Conservation (phyloP, 2,329 filamentous ascomycete genomes). For the Calonectria pauciramosa region DNA sequence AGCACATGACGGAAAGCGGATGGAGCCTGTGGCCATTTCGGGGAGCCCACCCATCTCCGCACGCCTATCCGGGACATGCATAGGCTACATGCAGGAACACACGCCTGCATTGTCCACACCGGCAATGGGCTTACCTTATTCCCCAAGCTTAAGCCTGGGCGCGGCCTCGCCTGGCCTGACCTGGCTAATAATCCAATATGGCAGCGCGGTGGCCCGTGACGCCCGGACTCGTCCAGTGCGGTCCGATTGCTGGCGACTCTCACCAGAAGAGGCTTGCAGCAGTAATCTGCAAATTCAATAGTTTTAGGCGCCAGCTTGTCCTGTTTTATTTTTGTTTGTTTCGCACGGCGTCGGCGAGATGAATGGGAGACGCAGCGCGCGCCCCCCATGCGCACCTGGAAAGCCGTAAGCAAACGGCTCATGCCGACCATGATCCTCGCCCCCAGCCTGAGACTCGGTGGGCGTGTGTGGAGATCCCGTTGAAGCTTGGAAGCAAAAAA, state of each 20-base stretch:
- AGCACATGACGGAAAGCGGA: background rate
- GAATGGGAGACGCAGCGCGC: background rate
- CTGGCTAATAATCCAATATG: background rate
- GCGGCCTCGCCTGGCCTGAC: background rate
- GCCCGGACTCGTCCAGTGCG: conserved; percentile 1
- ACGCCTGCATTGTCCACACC: background rate
- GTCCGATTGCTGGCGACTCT: background rate
- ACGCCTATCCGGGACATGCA: conserved; percentile 7
- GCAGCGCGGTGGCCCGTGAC: background rate
- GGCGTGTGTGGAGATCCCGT: background rate
- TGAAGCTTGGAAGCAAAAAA: conserved; percentile 9
- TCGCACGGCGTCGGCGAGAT: background rate
- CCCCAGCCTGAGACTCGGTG: conserved; percentile 5
- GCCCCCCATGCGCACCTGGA: background rate
- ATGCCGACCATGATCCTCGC: background rate
- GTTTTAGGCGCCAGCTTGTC: background rate
- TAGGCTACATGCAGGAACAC: conserved; percentile 13
- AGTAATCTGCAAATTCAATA: background rate
- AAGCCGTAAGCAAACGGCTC: background rate
- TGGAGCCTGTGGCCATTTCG: background rate
- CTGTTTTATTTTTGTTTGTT: background rate
- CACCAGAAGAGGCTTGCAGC: background rate
- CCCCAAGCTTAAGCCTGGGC: background rate
- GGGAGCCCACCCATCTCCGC: background rate
- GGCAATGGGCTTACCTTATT: background rate